Base-by-base conservation (phyloP, 2,329 filamentous ascomycete species). In the Fusarium concolor region DNA sequence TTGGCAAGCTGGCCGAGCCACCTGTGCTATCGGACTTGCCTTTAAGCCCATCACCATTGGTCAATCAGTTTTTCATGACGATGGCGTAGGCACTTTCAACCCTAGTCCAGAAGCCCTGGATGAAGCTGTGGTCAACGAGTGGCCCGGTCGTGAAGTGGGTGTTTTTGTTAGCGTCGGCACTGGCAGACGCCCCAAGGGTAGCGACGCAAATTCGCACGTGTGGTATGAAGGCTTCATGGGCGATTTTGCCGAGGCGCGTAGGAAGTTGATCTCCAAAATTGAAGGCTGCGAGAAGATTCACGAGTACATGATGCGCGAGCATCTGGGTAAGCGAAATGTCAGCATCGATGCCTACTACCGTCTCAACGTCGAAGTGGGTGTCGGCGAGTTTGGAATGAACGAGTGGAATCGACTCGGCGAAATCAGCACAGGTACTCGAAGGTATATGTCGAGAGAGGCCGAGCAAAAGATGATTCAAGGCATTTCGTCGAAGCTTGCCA, bases 351-450 rank as follows among this genome's bases (percentile, higher is more conserved):
- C 96, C 77, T 99, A 99, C 81, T 97, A 94, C 78, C 91, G 96
- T 10, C 84, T 98, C n/a, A 99, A 99, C 69, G 96, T 98, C 39
- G 94, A 98, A 76, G 90, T 97, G 17, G 96, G 95, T 2, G 94
- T 98, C 5, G 94, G 95, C 53, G 96, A 98, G 76, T 98, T 97
- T 77, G 95, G 92, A 51, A 98, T 99, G 94, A 99, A 98, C 76
- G 96, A 98, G 77, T 99, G 96, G 96, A 88, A 93, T 73, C 89
- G 94, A 5, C 82, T 98, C n/a, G 91, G 92, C 26, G 95, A 97
- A 52, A 98, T 99, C 80, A 97, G 93, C 81, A 97, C 93, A 15
- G 91, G 91, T 76, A 99, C 96, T 0, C 87, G 92, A 70, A 88
- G 91, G 67, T 99, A 98, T 76, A 86, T 99, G 53, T 83, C 85